Evolutionary conservation across 331 rosid genomes (phyloP), one percentile per base, ranked within the genome.

Genomic region (Acacia pycnantha): DNA sequence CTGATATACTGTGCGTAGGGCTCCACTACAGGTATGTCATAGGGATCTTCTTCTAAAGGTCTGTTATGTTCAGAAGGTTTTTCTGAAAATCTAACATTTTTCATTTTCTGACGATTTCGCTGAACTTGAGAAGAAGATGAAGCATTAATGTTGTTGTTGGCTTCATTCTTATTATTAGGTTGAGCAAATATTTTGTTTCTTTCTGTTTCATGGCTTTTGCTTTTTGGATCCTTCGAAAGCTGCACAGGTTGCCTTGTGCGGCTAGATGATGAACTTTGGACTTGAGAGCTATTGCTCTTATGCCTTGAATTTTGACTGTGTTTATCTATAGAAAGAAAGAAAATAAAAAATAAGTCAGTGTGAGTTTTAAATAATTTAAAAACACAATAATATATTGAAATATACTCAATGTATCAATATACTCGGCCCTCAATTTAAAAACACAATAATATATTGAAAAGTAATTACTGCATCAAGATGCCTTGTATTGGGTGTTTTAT

Each of bases 281-380:
- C 41, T 62, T 19, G 9, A 51, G 24, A 14, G 3, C 69, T 15
- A 24, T 31, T 50, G 69, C 78, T 70, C 74, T 54, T 37, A 35
- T 21, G 3, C 74, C 21, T 59, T 67, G 54, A 51, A 74, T 48
- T 7, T 69, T 5, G 77, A 21, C 74, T 65, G 37, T 50, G n/a
- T 62, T 82, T 59, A 78, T 50, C 86, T 81, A 37, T 31, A 31
- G 14, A 53, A 41, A 82, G 22, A 18, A 15, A 26, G 24, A 21
- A 10, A 31, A 31, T 31, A 31, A 22, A 15, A 48, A 48, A 13
- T 24, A 79, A 26, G 16, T 9, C 8, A 58, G 62, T 9, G 13
- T 44, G 13, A 12, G 18, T 47, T 47, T 47, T 3, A 47, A 16
- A 13, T 47, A 3, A 18, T 47, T 11, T 13, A 47, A 47, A 12